Evolutionary conservation across 169 alveolate genomes (phyloP).

Genomic region (Plasmodium fragile): DNA sequence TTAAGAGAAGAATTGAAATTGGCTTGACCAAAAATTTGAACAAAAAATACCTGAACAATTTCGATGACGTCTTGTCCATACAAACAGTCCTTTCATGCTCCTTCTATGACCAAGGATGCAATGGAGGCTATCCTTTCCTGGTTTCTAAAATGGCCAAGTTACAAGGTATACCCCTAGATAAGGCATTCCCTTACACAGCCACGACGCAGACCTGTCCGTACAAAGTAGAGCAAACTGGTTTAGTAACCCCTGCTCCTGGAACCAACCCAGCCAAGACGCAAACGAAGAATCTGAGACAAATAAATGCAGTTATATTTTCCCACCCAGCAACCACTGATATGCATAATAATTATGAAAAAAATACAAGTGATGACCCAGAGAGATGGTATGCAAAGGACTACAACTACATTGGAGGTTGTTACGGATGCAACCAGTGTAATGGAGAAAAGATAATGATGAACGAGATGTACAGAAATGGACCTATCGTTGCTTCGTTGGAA

Average conservation of each 20-base stretch:
- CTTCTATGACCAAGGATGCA: conserved; percentile 89
- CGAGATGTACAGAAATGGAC: conserved; percentile 89
- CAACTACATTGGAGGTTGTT: conserved; percentile 91
- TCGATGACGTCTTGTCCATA: conserved; percentile 76
- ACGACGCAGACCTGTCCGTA: conserved; percentile 30
- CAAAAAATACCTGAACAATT: conserved; percentile 70
- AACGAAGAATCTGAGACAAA: neutral
- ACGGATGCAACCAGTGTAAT: conserved; percentile 85
- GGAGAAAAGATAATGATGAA: conserved; percentile 87
- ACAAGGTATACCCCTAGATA: conserved; percentile 86
- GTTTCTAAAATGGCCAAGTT: conserved; percentile 90
- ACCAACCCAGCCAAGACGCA: neutral
- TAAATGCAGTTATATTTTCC: neutral
- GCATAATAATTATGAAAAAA: neutral
- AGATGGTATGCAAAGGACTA: conserved; percentile 81
- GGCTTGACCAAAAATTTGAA: conserved; percentile 82
- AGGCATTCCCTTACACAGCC: conserved; percentile 77
- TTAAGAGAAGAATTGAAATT: conserved; percentile 92
- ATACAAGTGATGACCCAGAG: neutral
- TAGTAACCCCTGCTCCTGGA: neutral
- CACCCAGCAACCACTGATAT: neutral
- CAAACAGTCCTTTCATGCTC: conserved; percentile 78
- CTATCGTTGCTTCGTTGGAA: conserved; percentile 89
- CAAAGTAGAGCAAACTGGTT: conserved; percentile 1
- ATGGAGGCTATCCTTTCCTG: conserved; percentile 93